Conservation (phyloP, 805 yeast species). For the Kodamaea sagamina region DNA sequence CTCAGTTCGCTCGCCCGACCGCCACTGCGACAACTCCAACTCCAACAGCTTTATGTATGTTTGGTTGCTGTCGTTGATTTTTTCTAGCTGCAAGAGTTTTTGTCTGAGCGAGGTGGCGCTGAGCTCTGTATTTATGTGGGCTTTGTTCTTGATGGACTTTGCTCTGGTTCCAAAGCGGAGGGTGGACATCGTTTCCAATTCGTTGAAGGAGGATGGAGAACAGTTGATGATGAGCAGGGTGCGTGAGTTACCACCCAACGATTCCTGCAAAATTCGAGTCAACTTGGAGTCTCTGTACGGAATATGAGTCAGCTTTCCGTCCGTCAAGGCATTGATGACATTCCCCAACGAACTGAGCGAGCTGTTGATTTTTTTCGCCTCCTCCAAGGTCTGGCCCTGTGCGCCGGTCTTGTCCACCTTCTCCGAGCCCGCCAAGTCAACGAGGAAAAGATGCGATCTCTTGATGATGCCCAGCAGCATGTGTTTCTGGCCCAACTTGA, state of each 20-base stretch:
- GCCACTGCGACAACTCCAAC: conserved; percentile 39
- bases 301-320: conserved; percentile 60
- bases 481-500: conserved; percentile 64
- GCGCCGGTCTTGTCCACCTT: conserved; percentile 78
- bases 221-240: conserved; percentile 75
- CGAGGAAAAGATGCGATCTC: conserved; percentile 66
- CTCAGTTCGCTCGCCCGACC: conserved; percentile 27
- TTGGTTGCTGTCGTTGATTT: conserved; percentile 29
- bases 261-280: conserved; percentile 75
- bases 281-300: conserved; percentile 80
- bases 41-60: conserved; percentile 43
- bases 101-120: conserved; percentile 51
- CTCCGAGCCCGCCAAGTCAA: conserved; percentile 89
- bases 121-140: conserved; percentile 63
- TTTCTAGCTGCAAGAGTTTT: conserved; percentile 37
- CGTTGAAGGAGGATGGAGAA: conserved; percentile 60
- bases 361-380: conserved; percentile 79
- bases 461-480: conserved; percentile 56
- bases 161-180: conserved; percentile 76
- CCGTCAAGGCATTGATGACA: conserved; percentile 78
- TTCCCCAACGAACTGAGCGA: conserved; percentile 78
- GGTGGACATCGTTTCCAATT: conserved; percentile 67
- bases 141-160: conserved; percentile 63
- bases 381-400: conserved; percentile 71
- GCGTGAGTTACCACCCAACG: conserved; percentile 80